Conservation (phyloP, 495 filamentous ascomycete genomes). For the Amphirosellinia nigrospora region DNA sequence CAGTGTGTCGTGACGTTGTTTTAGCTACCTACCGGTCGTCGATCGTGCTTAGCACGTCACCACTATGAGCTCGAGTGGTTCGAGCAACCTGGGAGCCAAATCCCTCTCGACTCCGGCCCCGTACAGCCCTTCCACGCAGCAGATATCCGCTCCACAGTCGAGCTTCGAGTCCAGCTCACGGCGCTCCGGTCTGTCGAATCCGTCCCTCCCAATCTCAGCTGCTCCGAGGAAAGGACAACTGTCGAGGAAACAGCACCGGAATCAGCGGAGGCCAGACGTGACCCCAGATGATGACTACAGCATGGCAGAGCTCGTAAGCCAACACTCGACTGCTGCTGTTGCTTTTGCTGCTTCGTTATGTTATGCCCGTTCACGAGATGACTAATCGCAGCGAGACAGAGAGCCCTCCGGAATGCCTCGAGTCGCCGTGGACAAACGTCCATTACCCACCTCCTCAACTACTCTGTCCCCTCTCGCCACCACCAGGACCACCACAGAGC, state of each 20-base stretch:
- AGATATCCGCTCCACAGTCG: slow-evolving; percentile 38
- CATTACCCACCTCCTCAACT: slow-evolving; percentile 96
- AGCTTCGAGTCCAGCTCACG: slow-evolving; percentile 62
- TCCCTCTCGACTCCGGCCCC: slow-evolving; percentile 45
- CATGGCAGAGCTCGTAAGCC: slow-evolving; percentile 74
- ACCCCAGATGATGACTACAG: slow-evolving; percentile 70
- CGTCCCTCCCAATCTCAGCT: slow-evolving; percentile 54
- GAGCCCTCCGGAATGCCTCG: slow-evolving; percentile 80
- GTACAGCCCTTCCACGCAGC: slow-evolving; percentile 34
- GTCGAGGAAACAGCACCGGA: slow-evolving; percentile 74
- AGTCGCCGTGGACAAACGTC: slow-evolving; percentile 92
- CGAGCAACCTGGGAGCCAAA: slow-evolving; percentile 48
- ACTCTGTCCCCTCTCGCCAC: slow-evolving; percentile 79
- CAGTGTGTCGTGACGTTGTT: neutral
- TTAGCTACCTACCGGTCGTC: slow-evolving; percentile 12
- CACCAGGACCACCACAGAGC: slow-evolving; percentile 60
- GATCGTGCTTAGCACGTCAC: slow-evolving; percentile 24
- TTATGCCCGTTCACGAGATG: slow-evolving; percentile 25
- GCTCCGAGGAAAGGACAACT: slow-evolving; percentile 75
- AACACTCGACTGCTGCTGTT: slow-evolving; percentile 34
- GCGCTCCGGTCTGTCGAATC: slow-evolving; percentile 65
- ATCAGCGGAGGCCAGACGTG: slow-evolving; percentile 54
- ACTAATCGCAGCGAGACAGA: slow-evolving; percentile 30
- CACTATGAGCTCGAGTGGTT: slow-evolving; percentile 54
- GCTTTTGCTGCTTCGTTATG: too few relatives aligned